phyloP scores from a whole-genome alignment of 176 grass and related monocot species.

The Zoysia pacifica region DNA sequence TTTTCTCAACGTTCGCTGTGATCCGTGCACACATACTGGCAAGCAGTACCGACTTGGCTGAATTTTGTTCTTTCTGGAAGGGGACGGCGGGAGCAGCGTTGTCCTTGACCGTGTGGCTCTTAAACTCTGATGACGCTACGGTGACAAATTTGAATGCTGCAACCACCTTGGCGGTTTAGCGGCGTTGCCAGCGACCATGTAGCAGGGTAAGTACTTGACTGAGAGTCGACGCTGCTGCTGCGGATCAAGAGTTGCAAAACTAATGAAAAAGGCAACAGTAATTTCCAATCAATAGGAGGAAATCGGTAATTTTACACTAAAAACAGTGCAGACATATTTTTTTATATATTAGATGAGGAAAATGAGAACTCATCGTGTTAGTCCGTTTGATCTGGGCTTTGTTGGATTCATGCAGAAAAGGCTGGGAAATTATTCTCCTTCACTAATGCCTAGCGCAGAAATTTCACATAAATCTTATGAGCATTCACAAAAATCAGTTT shows the following conservation, averaged over 20 bases:
- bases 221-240: no score
- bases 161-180: no score
- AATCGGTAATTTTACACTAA: background rate
- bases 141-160: background rate
- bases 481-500: no score
- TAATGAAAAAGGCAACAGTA: background rate
- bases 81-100: slow-evolving; percentile 20
- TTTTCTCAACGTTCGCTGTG: background rate
- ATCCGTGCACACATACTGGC: background rate
- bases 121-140: background rate
- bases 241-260: background rate
- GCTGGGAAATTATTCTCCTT: background rate
- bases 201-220: no score
- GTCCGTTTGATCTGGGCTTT: background rate
- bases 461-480: no score
- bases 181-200: no score
- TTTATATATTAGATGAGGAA: background rate
- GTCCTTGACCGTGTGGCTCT: background rate
- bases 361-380: no score
- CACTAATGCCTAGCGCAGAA: no score
- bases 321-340: no score
- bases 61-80: background rate
- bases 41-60: background rate
- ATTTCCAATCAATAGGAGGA: background rate
- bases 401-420: background rate